Evolutionary conservation across 495 filamentous ascomycete species (phyloP).

Genomic region (Paragyromitra xinjiangensis): DNA sequence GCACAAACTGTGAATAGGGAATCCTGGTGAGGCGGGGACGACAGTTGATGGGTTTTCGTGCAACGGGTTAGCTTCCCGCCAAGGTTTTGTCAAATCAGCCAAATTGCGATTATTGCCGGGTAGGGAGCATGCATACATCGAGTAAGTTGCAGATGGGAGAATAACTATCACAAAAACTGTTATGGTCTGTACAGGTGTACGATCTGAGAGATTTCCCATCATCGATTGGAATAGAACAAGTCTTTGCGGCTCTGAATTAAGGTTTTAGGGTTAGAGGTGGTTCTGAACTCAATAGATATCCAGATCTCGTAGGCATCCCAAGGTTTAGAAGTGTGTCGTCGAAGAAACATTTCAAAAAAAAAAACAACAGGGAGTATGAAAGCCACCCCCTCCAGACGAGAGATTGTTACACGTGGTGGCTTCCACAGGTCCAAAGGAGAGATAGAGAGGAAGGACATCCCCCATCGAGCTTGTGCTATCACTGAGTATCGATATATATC

Average conservation of each 20-base stretch:
- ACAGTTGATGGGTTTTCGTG: not conserved
- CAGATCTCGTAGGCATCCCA: not conserved
- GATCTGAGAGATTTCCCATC: not conserved
- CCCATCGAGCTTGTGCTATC: not conserved
- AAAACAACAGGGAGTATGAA: not conserved
- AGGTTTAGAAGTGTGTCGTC: not conserved
- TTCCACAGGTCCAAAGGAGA: not conserved
- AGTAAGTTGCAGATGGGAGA: not conserved
- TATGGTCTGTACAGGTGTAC: not conserved
- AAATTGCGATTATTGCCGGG: conserved; percentile 1
- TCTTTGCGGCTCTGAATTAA: conserved; percentile 7
- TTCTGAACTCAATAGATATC: not conserved
- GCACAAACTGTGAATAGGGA: not conserved
- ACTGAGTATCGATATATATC: no score
- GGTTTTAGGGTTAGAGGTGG: not conserved
- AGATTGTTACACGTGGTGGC: conserved; percentile 5
- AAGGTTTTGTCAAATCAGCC: conserved; percentile 13
- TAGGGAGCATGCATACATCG: conserved; percentile 21
- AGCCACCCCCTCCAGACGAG: not conserved
- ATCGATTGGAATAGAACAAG: not conserved
- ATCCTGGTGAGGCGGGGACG: not conserved
- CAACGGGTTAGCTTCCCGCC: conserved; percentile 8
- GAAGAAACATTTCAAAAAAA: not conserved
- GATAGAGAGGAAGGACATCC: conserved; percentile 4
- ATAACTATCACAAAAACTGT: not conserved